Evolutionary conservation across 768 basidiomycete species (phyloP).

Genomic region (Dacryopinax primogenitus): DNA sequence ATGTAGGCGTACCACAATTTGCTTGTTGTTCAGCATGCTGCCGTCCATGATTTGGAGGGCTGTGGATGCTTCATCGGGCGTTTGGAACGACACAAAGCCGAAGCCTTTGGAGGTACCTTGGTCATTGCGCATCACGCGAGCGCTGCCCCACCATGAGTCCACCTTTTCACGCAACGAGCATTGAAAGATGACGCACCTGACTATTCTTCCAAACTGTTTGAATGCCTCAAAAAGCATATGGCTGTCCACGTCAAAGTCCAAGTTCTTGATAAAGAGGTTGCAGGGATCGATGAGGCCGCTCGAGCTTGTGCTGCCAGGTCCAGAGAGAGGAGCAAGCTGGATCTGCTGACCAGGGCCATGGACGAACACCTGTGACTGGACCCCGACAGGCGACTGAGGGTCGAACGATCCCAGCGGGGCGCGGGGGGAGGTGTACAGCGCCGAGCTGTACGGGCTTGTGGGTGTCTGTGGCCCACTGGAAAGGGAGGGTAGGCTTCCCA

Average conservation of each 20-base stretch:
- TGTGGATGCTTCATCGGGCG: slow-evolving; percentile 62
- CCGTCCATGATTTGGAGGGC: slow-evolving; percentile 80
- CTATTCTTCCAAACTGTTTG: slow-evolving; percentile 69
- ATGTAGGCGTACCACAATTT: slow-evolving; percentile 74
- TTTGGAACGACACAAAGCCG: slow-evolving; percentile 80
- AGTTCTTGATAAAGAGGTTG: slow-evolving; percentile 69
- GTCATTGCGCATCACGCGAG: slow-evolving; percentile 86
- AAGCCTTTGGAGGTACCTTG: slow-evolving; percentile 70
- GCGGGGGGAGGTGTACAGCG: slow-evolving; percentile 2
- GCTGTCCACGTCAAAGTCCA: slow-evolving; percentile 74
- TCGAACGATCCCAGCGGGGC: not conserved
- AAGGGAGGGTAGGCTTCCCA: not conserved
- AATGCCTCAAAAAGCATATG: slow-evolving; percentile 75
- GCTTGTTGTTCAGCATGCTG: slow-evolving; percentile 51
- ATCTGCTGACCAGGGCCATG: slow-evolving; percentile 88
- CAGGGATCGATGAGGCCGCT: slow-evolving; percentile 83
- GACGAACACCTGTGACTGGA: not conserved
- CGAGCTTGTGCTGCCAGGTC: slow-evolving; percentile 70
- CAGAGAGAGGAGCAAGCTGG: slow-evolving; percentile 58
- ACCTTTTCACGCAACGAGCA: slow-evolving; percentile 8
- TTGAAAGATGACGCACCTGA: slow-evolving; percentile 42
- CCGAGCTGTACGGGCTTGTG: not conserved
- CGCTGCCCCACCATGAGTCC: slow-evolving; percentile 34
- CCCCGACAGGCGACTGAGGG: not conserved
- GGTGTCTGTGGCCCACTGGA: not conserved